Conservation (phyloP, 139 green algal species). For the Penium margaritaceum region DNA sequence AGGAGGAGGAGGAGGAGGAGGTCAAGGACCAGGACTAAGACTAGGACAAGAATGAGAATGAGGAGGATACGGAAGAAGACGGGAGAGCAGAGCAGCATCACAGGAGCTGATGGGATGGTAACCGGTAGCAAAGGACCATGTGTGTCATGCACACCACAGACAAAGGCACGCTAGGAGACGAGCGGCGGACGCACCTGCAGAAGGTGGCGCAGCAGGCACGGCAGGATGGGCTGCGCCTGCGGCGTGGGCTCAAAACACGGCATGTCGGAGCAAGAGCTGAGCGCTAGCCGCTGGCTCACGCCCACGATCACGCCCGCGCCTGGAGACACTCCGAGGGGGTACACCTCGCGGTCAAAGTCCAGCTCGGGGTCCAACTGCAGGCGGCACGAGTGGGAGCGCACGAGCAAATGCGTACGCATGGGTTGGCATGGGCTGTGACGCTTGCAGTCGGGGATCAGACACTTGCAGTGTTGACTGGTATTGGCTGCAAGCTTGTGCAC, state of each 20-base stretch:
- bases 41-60: not conserved
- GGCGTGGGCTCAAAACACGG: slow-evolving; percentile 73
- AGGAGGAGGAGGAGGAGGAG: not conserved
- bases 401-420: no score
- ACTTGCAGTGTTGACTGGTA: no score
- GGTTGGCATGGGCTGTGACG: not conserved
- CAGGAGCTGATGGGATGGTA: no score
- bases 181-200: slow-evolving; percentile 53
- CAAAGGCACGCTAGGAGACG: no score
- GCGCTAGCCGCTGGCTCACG: slow-evolving; percentile 57
- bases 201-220: slow-evolving; percentile 80
- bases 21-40: not conserved
- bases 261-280: slow-evolving; percentile 44
- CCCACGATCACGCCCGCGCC: slow-evolving; percentile 79
- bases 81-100: no score
- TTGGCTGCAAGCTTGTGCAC: no score
- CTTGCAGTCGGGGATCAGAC: not conserved
- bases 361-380: slow-evolving; percentile 79
- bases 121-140: no score
- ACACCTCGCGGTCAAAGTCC: slow-evolving; percentile 88
- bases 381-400: no score
- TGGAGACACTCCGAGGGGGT: slow-evolving; percentile 80
- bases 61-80: not conserved
- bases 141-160: no score
- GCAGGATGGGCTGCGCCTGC: slow-evolving; percentile 82